Evolutionary conservation across 805 yeast species (phyloP), one percentile per base, ranked within the genome.

Genomic region (Yarrowia sp.): DNA sequence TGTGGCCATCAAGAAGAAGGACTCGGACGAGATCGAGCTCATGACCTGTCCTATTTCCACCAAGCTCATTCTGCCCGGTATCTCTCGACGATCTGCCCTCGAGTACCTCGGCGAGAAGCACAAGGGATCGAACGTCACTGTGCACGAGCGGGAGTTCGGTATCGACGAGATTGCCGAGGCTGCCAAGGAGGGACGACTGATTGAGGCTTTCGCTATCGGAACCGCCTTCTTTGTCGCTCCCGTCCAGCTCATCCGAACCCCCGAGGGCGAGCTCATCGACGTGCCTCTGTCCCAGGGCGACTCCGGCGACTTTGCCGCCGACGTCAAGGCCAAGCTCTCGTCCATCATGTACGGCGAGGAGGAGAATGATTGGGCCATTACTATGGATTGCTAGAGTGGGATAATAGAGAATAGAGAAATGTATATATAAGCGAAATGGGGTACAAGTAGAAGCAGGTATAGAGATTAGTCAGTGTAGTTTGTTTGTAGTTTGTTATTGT

Each of bases 151-250:
- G 80, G 86, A 87, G 79, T 89, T 83, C 80, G 84, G 95, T 71
- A 92, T 95, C 73, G 77, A 80, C 72, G 98, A 94, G 82, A 90
- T 94, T 70, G 85, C 83, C 68, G 91, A 90, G 75, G 87, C 87
- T 74, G 89, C 97, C 61, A 82, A 80, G 66, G 86, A 88, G 78
- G 97, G 97, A 70, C 89, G 90, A 77, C 84, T 94, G 74, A 85
- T 92, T 10, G 99, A 95, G 83, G 97, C 97, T 26, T 94, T 94
- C 75, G 98, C 98, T 74, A 83, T 97, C 22, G 99, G 99, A 76
- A 94, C 99, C 70, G 98, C 99, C 71, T 98, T 98, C 63, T 87
- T 94, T 76, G 98, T 95, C 53, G 87, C 97, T 45, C 98, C 98
- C 74, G 92, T 94, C 77, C 87, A 89, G 79, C 89, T 85, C 75